Evolutionary conservation across 805 yeast species (phyloP), one percentile per base, ranked within the genome.

Genomic region (Maudiozyma turicensis): DNA sequence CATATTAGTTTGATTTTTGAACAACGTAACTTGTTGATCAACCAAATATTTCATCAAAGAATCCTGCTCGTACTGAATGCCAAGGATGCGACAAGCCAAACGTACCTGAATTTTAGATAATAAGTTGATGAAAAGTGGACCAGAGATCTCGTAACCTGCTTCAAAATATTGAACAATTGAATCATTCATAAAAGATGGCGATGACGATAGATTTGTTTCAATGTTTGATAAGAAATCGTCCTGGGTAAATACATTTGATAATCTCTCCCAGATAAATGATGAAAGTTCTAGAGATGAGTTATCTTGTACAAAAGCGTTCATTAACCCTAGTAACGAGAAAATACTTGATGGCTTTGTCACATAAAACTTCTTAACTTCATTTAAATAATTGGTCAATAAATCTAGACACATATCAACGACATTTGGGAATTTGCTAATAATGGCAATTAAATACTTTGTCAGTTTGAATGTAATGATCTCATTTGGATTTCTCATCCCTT

Each of bases 261-360:
- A 37, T 37, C 47, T 53, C 29, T 39, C 46, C 63, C 64, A 61
- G 10, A 55, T 52, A 20, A 45, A 44, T 42, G 52, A 43, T 7
- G 49, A 47, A 11, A 60, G 45, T 20, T 50, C 52, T 14, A 51
- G 6, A 3, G 60, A 46, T 3, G 54, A 45, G 7, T 52, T 50
- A 29, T 48, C 50, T n/a, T 49, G 37, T 11, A 56, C 50, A 38
- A 64, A 58, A 0, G 74, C 67, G 47, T 64, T 65, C 44, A 72
- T 47, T 45, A 71, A 68, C 0, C 76, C 76, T 2, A 68, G 40
- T 6, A 71, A 55, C 43, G 72, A 70, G 51, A 71, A 66, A 29
- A 60, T 58, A 38, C 57, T 51, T 3, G 56, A 40, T 5, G 49
- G 50, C 33, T 52, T 54, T 14, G 55, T 53, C 20, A 51, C 45